These are phyloP conservation scores for Barnettozyma wickerhamii DNA, from an alignment of 805 yeast species.

Conservation along the genomic window DNA sequence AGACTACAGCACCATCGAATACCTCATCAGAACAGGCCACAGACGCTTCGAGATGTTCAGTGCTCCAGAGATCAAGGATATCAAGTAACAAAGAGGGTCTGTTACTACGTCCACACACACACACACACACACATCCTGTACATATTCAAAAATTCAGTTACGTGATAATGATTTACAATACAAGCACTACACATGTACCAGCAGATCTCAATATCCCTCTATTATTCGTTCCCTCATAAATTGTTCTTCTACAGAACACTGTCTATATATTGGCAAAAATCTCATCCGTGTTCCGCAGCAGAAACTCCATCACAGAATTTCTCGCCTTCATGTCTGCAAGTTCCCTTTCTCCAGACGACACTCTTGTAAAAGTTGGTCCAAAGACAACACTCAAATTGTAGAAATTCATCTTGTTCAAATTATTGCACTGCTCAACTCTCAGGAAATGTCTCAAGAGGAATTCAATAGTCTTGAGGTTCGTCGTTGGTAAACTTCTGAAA, in stretches of 20 bases:
- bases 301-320: constrained; percentile 71
- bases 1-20: constrained; percentile 83
- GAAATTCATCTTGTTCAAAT: constrained; percentile 72
- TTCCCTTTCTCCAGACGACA: constrained; percentile 74
- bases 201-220: not conserved
- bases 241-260: not conserved
- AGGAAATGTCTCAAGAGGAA: constrained; percentile 61
- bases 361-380: constrained; percentile 89
- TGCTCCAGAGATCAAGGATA: constrained; percentile 66
- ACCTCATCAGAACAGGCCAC: constrained; percentile 71
- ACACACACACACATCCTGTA: not conserved
- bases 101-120: not conserved
- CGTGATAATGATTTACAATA: not conserved
- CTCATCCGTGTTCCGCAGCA: constrained; percentile 45
- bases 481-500: constrained; percentile 52
- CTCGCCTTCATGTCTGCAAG: constrained; percentile 78
- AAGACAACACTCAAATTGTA: constrained; percentile 87
- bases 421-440: constrained; percentile 48
- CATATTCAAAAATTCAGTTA: not conserved
- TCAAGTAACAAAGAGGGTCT: constrained; percentile 27
- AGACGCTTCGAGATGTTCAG: constrained; percentile 69
- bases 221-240: not conserved
- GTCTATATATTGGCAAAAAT: constrained; percentile 27
- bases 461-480: constrained; percentile 58
- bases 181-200: not conserved